A percentile compares a stretch with the other conserved stretches of the same genome.
Conservation (phyloP, 2,329 filamentous ascomycete genomes). For the Aspergillus sp. region DNA sequence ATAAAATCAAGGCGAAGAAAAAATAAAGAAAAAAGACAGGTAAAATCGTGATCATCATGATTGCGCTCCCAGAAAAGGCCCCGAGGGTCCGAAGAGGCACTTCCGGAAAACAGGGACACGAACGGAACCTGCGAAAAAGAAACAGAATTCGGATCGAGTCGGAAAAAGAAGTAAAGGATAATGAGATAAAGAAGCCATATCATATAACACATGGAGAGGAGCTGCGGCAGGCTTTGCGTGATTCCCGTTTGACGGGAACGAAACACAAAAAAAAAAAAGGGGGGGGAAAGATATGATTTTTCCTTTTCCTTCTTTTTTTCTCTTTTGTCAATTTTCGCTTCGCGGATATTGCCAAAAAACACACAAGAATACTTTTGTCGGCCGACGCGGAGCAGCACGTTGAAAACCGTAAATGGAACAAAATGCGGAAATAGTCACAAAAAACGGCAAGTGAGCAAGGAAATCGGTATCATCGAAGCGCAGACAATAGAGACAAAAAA, state of each 20-base stretch:
- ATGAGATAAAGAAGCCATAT: slow-evolving; percentile 8
- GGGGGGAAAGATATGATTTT: slow-evolving; percentile 16
- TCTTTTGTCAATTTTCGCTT: slow-evolving; percentile 19
- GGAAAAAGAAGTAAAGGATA: not conserved
- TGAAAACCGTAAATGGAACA: slow-evolving; percentile 25
- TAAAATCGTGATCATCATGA: slow-evolving; percentile 34
- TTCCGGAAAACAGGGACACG: slow-evolving; percentile 9
- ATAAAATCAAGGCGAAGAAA: slow-evolving; percentile 24
- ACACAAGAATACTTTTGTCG: slow-evolving; percentile 28
- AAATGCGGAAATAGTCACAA: slow-evolving; percentile 21
- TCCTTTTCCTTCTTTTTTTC: slow-evolving; percentile 26
- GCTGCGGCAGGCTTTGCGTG: slow-evolving; percentile 12
- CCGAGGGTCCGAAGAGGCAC: slow-evolving; percentile 10
- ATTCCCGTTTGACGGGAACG: slow-evolving; percentile 17
- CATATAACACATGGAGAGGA: slow-evolving; percentile 8
- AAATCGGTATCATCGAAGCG: slow-evolving; percentile 25
- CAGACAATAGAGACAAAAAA: slow-evolving; percentile 4
- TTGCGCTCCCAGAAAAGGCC: slow-evolving; percentile 17
- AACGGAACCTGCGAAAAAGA: slow-evolving; percentile 9
- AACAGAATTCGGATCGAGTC: slow-evolving; percentile 13
- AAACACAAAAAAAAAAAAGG: not conserved
- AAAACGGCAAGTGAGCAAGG: slow-evolving; percentile 13
- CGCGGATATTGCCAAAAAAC: slow-evolving; percentile 20
- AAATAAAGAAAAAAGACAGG: slow-evolving; percentile 22
- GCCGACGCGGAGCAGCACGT: slow-evolving; percentile 20